phyloP scores from a whole-genome alignment of 2,329 filamentous ascomycete species.

The Alternaria ventricosa region DNA sequence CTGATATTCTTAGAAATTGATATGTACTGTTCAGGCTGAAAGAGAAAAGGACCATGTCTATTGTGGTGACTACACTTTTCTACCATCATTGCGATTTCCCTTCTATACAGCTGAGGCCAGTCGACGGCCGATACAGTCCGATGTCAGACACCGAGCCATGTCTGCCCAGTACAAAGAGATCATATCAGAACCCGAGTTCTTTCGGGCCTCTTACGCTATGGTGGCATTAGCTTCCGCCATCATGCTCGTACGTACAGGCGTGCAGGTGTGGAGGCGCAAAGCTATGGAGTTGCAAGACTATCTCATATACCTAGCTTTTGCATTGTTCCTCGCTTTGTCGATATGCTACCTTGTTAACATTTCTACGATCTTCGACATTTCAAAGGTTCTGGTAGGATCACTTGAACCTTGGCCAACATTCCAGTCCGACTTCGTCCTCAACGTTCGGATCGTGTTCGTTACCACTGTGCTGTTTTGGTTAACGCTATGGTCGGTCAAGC shows the following conservation, averaged over 20 bases:
- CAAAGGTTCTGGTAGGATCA: slow-evolving; percentile 25
- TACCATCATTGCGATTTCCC: neutral
- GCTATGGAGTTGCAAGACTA: slow-evolving; percentile 7
- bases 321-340: slow-evolving; percentile 33
- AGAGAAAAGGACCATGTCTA: neutral
- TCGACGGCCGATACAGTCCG: neutral
- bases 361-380: slow-evolving; percentile 39
- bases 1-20: neutral
- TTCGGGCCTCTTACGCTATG: neutral
- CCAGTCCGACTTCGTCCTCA: slow-evolving; percentile 32
- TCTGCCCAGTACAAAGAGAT: slow-evolving; percentile 1
- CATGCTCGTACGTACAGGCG: slow-evolving; percentile 9
- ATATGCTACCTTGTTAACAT: slow-evolving; percentile 43
- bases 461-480: slow-evolving; percentile 48
- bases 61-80: neutral
- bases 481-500: slow-evolving; percentile 50
- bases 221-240: slow-evolving; percentile 15
- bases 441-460: slow-evolving; percentile 49
- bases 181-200: slow-evolving; percentile 1
- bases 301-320: slow-evolving; percentile 30
- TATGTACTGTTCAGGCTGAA: neutral
- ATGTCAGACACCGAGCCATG: neutral
- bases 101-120: neutral
- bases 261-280: slow-evolving; percentile 7
- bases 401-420: slow-evolving; percentile 33